phyloP scores from a whole-genome alignment of 2,329 filamentous ascomycete genomes.

The Akanthomyces muscarius region DNA sequence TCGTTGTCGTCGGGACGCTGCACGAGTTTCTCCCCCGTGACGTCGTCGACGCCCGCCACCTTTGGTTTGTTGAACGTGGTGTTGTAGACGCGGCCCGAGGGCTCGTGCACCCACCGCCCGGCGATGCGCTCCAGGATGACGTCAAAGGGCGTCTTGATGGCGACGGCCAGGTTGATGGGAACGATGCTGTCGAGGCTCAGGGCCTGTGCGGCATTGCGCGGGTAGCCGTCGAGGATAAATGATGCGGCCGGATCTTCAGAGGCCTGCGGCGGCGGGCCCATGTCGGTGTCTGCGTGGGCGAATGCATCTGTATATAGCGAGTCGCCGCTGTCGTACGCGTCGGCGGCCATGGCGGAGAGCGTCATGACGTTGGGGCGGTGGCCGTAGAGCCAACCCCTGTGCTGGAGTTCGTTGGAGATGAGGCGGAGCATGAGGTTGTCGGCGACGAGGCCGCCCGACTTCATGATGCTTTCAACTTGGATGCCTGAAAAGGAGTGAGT shows the following conservation, averaged over 20 bases:
- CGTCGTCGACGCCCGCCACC: conserved; percentile 75
- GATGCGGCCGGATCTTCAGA: conserved; percentile 74
- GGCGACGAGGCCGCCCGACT: conserved; percentile 81
- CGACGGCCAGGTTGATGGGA: conserved; percentile 92
- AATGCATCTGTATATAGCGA: conserved; percentile 34
- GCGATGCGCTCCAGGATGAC: conserved; percentile 88
- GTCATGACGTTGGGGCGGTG: conserved; percentile 48
- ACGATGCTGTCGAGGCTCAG: conserved; percentile 71
- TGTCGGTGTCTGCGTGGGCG: conserved; percentile 34
- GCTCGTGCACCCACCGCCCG: conserved; percentile 88
- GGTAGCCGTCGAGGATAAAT: conserved; percentile 95
- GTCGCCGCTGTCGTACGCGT: conserved; percentile 34
- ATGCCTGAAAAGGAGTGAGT: conserved; percentile 57
- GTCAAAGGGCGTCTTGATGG: conserved; percentile 76
- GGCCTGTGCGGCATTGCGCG: conserved; percentile 80
- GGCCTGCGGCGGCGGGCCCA: conserved; percentile 35
- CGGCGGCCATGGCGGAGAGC: conserved; percentile 41
- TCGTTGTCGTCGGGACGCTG: conserved; percentile 83
- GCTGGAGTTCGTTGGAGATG: conserved; percentile 83
- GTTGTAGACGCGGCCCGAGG: conserved; percentile 92
- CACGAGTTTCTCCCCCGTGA: conserved; percentile 82
- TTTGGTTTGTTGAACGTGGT: conserved; percentile 86
- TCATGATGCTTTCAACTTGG: conserved; percentile 86
- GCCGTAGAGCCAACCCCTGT: conserved; percentile 74
- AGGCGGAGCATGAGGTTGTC: conserved; percentile 89